Conservation (phyloP, 768 basidiomycete species). For the Phaeotremella fagi region DNA sequence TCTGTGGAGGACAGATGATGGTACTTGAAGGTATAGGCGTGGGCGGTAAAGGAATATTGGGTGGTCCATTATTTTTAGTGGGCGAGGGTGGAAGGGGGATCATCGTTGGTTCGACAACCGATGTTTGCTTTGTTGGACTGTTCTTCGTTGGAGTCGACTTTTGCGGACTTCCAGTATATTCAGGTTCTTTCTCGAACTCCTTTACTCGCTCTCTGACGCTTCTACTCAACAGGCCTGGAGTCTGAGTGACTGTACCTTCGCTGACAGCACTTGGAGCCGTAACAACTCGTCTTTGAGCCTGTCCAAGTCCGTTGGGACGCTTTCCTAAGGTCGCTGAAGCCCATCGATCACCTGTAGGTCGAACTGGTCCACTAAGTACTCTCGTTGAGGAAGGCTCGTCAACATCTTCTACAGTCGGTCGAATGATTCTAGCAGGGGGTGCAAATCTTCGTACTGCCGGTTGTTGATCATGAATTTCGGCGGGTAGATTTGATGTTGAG, state of each 20-base stretch:
- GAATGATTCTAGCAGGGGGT: constrained; percentile 9
- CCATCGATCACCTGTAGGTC: constrained; percentile 7
- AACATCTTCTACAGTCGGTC: constrained; percentile 3
- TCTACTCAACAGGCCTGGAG: not conserved
- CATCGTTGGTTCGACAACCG: constrained; percentile 1
- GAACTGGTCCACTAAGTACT: constrained; percentile 2
- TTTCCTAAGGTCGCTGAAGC: constrained; percentile 1
- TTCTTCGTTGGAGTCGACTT: not conserved
- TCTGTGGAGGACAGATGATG: too few species aligned
- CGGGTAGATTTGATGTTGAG: constrained; percentile 12
- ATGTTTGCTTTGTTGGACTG: not conserved
- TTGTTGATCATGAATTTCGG: not conserved
- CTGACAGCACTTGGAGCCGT: constrained; percentile 20
- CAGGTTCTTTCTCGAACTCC: constrained; percentile 3
- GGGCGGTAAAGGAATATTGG: not conserved
- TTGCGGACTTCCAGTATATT: not conserved
- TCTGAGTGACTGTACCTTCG: not conserved
- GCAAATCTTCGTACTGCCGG: constrained; percentile 6
- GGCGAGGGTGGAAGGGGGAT: constrained; percentile 3
- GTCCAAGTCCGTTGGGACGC: constrained; percentile 20
- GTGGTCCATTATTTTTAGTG: not conserved
- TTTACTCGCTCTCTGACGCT: constrained; percentile 8
- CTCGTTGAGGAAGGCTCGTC: not conserved
- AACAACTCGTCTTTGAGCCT: constrained; percentile 31
- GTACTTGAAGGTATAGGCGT: not conserved